Percentiles rank a stretch among this genome's conserved stretches.
Conservation (phyloP, 2,329 filamentous ascomycete species). For the Diaporthe vexans region DNA sequence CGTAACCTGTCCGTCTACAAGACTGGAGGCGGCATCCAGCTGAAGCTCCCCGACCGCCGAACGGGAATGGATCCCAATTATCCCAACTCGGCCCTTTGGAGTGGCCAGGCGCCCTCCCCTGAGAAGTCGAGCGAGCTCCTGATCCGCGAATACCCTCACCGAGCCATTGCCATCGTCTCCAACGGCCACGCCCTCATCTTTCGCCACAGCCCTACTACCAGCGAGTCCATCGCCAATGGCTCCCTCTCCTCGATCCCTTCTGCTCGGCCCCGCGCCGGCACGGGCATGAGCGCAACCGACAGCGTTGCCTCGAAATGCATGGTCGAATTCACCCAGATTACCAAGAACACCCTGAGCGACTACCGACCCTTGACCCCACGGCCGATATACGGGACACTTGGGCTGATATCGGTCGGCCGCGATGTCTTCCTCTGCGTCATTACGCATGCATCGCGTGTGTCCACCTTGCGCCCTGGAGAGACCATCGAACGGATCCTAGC, state of each 20-base stretch:
- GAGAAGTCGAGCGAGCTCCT: slow-evolving; percentile 82
- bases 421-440: slow-evolving; percentile 95
- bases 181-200: slow-evolving; percentile 86
- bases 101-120: slow-evolving; percentile 61
- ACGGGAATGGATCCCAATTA: slow-evolving; percentile 62
- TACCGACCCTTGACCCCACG: slow-evolving; percentile 82
- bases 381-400: slow-evolving; percentile 87
- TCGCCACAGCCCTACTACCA: slow-evolving; percentile 78
- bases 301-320: slow-evolving; percentile 77
- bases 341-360: slow-evolving; percentile 77
- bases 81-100: slow-evolving; percentile 57
- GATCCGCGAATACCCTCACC: slow-evolving; percentile 87
- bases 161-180: slow-evolving; percentile 89
- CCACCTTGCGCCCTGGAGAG: slow-evolving; percentile 87
- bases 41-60: slow-evolving; percentile 16
- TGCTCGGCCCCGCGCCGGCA: slow-evolving; percentile 56
- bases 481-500: slow-evolving; percentile 88
- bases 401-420: slow-evolving; percentile 84
- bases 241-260: slow-evolving; percentile 68
- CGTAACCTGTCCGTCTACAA: slow-evolving; percentile 30
- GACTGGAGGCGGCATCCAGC: slow-evolving; percentile 27
- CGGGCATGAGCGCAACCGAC: slow-evolving; percentile 55
- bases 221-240: slow-evolving; percentile 70
- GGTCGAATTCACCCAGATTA: slow-evolving; percentile 83
- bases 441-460: slow-evolving; percentile 82